Base-by-base conservation (phyloP, 306 rosid species). In the Pyrus betulifolia region DNA sequence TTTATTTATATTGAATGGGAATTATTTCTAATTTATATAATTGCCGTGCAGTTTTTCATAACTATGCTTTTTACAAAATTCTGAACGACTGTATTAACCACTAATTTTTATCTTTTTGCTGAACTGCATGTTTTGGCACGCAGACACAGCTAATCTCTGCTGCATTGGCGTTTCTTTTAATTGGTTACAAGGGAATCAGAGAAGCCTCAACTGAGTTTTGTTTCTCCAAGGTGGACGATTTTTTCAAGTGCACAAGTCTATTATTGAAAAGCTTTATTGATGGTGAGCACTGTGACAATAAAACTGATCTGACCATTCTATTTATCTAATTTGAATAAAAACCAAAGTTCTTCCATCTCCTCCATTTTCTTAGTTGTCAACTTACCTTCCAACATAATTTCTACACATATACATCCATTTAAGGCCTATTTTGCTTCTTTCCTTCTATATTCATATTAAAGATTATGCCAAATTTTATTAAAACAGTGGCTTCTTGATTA, bases 151-250 rank as follows among this genome's bases (percentile, higher is more conserved):
- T 91, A 71, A 81, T 83, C 74, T 85, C 98, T 15, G 86, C 71
- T 71, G 89, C 89, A 78, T 82, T 92, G 84, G 90, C 92, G 21
- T 84, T 89, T 82, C 79, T 90, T 82, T 89, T 89, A 74, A 76
- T 84, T 70, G 92, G 90, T 79, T 92, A 86, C 86, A 82, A 87
- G 86, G 88, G 85, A 85, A 74, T 92, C 45, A 84, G 85, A 83
- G 87, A 82, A 71, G 92, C 93, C 78, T 80, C 90, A 25, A 88
- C 92, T 65, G 90, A 88, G 64, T 74, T 81, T 35, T 89, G 79
- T 87, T 84, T 95, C 62, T 86, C 93, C 58, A 89, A 82, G 87
- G 89, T 89, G 58, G 84, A 80, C 69, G 89, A 86, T 70, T 87
- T 86, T 89, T 80, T 84, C 84, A 83, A 87, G 82, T 86, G 91